Evolutionary conservation across 306 rosid species (phyloP), one percentile per base, ranked within the genome.

Genomic region (Vachellia pachyceras): DNA sequence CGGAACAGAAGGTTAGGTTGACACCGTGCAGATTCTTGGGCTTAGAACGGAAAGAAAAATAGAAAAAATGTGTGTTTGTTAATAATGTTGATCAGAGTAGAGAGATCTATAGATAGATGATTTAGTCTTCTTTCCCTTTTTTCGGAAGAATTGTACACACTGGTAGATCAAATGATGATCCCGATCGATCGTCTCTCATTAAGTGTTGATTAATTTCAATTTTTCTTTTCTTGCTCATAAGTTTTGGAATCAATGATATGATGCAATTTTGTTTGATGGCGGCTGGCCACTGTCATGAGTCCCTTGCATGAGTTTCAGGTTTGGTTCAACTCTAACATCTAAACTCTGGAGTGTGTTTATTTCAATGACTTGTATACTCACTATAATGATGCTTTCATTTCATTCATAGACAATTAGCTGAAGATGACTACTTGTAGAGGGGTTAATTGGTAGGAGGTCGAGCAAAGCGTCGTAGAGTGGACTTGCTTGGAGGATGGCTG

Each of bases 11-110:
- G 83, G 69, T 89, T 86, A 91, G 94, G 90, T 85, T 84, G 39
- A 93, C 74, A n/a, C 98, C 98, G 3, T 89, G 94, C 72, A 89
- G 89, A 36, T 87, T 89, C 77, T 75, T 94, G 50, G 92, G 91
- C 46, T 69, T 92, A 12, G 86, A 90, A 44, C 83, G 91, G 89
- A 93, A 88, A 85, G 87, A 81, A 63, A 90, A 86, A 80, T 92
- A 93, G n/a, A 71, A 85, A 83, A 69, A 74, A 13, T 78, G 39
- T 55, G 61, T 37, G 25, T 25, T 72, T 72, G 63, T 0, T 29
- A 14, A 55, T 39, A 29, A 29, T 29, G 33, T 29, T 29, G 61
- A 12, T 64, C 49, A 64, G 14, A 10, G 47, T 15, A 40, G 49
- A n/a, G 49, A n/a, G 47, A 67, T n/a, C 15, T 67, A 39, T 40